phyloP scores from a whole-genome alignment of 345 rosid species.

The Lumnitzera racemosa region DNA sequence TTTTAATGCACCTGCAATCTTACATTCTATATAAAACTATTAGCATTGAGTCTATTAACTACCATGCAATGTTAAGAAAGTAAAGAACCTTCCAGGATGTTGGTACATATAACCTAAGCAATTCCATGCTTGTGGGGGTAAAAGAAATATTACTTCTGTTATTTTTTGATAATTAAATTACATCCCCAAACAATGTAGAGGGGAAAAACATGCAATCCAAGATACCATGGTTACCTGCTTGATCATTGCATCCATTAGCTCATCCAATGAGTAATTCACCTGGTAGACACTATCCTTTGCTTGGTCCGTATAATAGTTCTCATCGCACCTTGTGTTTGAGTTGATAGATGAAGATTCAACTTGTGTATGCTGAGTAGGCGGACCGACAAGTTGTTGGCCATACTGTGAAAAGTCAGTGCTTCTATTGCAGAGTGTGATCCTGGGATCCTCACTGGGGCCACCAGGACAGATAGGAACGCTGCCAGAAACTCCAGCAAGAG shows the following conservation, averaged over 20 bases:
- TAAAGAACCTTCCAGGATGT: no score
- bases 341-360: conserved; percentile 28
- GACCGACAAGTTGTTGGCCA: conserved; percentile 26
- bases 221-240: conserved; percentile 42
- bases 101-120: no score
- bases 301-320: conserved; percentile 33
- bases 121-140: no score
- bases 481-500: conserved; percentile 22
- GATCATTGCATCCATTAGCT: conserved; percentile 54
- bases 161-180: neutral
- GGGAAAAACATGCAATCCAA: no score
- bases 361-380: conserved; percentile 23
- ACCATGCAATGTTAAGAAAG: no score
- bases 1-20: no score
- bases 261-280: conserved; percentile 49
- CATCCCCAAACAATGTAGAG: neutral
- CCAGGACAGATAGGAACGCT: conserved; percentile 19
- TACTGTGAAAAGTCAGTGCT: conserved; percentile 27
- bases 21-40: no score
- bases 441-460: conserved; percentile 25
- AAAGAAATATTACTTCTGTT: neutral
- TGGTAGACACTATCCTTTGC: conserved; percentile 35
- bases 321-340: conserved; percentile 28
- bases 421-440: conserved; percentile 14
- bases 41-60: no score